Conservation (phyloP, 164 flowering plant species). For the Liquidambar formosana region DNA sequence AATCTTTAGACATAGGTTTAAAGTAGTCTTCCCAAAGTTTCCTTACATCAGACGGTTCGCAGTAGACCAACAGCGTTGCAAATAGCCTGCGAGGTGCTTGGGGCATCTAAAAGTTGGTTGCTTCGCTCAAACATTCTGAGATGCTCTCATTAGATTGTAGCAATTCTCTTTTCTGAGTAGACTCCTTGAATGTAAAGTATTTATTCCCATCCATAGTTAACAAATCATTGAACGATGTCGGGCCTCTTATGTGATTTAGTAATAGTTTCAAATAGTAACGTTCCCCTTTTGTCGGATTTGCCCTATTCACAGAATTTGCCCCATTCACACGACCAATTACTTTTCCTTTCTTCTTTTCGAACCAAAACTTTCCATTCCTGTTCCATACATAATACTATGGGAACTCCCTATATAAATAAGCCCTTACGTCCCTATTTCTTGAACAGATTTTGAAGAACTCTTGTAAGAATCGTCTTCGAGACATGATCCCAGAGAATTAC, state of each 20-base stretch:
- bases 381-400: slow-evolving; percentile 10
- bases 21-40: too few species aligned
- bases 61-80: too few species aligned
- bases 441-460: neutral
- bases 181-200: slow-evolving; percentile 6
- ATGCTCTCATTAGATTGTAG: neutral
- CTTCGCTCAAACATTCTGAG: too few species aligned
- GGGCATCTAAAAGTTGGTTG: too few species aligned
- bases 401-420: slow-evolving; percentile 12
- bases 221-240: slow-evolving; percentile 13
- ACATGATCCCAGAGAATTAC: neutral
- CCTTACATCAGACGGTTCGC: too few species aligned
- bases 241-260: slow-evolving; percentile 16
- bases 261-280: slow-evolving; percentile 1
- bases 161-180: neutral
- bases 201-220: neutral
- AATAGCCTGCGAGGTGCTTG: too few species aligned
- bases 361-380: neutral
- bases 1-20: too few species aligned
- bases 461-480: too few species aligned
- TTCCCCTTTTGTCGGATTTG: slow-evolving; percentile 2
- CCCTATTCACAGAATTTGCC: too few species aligned
- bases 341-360: neutral
- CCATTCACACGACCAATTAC: neutral
- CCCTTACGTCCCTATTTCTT: neutral